Base-by-base conservation (phyloP, 768 basidiomycete genomes). In the Hydnomerulius pinastri region DNA sequence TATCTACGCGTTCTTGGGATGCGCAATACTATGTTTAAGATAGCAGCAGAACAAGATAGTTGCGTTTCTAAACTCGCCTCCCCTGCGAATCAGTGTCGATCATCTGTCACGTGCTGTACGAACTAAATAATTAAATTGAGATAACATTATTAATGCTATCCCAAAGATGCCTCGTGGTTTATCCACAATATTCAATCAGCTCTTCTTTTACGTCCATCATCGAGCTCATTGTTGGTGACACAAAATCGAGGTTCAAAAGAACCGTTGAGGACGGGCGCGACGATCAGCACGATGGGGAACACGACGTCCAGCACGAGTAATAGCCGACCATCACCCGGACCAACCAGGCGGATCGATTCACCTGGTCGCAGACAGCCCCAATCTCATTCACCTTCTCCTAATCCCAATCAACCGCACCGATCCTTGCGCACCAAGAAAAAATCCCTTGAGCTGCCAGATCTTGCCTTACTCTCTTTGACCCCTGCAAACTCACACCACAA, bases 371-470 rank as follows among this genome's bases (percentile, higher is more conserved):
- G 28, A 47, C 56, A 58, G 27, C 27, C 48, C 28, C 56, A 46
- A 35, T 59, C 69, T 10, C 61, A 60, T 52, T 77, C 75, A 3
- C 68, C 69, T 29, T 75, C 76, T 32, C 76, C 79, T 1, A 65
- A 65, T 36, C 62, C 67, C 40, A 68, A 69, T 51, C 67, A 69
- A 61, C 75, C 83, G 1, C 85, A 87, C 65, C 73, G 74, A 27
- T 85, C 86, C 37, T 70, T 88, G 50, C 75, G 83, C 33, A 73
- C 75, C 18, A 88, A 85, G 75, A 87, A 86, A 70, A 81, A 77
- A 63, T 86, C 85, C 0, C 80, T 90, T 17, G 86, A 90, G 64
- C 76, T 90, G 21, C 87, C 87, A 46, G 87, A 89, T 73, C 82
- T 90, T 59, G 78, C 78, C 11, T 69, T 71, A 51, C 75, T 79